Evolutionary conservation across 2,329 filamentous ascomycete genomes (phyloP), one percentile per base, ranked within the genome.

Genomic region (Aureobasidium uvarum): DNA sequence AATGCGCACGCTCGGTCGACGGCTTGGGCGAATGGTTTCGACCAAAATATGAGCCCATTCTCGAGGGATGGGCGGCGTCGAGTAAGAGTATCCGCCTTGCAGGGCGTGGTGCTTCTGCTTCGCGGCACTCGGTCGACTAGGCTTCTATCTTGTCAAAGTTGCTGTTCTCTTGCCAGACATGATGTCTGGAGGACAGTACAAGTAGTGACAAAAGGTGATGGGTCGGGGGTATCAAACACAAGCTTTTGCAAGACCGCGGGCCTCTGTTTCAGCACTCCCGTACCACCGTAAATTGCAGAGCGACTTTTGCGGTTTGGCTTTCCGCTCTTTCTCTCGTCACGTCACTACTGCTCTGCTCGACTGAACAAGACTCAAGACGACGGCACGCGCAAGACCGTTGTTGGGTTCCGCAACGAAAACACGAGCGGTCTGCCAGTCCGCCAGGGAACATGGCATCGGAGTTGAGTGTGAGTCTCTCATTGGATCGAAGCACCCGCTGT

Each of bases 41-140:
- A 25, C 60, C 60, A 54, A 63, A 63, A 38, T 63, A 63, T 25
- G 60, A 63, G 36, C 23, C 48, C 58, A 62, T 62, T 20, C 39
- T 62, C 58, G 23, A 50, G 28, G 11, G 25, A n/a, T 50, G 6
- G 28, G 41, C 55, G 14, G 20, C 31, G 43, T 31, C 28, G 45
- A 31, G 23, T 28, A 33, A n/a, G 45, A 31, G 23, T n/a, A 33
- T 58, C 23, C 38, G 23, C 36, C 38, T 33, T 33, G 54, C 18
- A 25, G 39, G n/a, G 16, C 20, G 38, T 10, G 14, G 33, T 33
- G 54, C 54, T 45, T 45, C 28, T 48, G 13, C 58, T 46, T 39
- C 39, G 38, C 23, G 7, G 39, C 39, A 33, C 54, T 58, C 54
- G 38, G 25, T 58, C 25, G 18, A 45, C 16, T 14, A 25, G 25